Evolutionary conservation across 2,329 filamentous ascomycete genomes (phyloP), one percentile per base, ranked within the genome.

Genomic region (Daldinia sp.): DNA sequence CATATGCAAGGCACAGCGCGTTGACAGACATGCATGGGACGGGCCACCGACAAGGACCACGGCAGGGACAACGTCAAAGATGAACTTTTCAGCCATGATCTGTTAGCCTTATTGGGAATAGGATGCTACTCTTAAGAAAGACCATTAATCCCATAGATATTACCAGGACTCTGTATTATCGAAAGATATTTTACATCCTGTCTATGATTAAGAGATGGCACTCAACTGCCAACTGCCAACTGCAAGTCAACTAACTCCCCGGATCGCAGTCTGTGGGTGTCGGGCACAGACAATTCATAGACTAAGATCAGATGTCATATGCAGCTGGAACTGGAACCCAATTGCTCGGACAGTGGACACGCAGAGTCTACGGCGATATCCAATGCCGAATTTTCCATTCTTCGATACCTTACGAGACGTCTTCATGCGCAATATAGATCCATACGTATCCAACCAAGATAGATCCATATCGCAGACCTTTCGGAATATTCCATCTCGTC

Each of bases 1-100:
- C 64, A 67, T 67, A 67, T 67, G 64, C 64, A 67, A 67, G 64
- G 64, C 64, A 64, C 64, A 52, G 30, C 41, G 13, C 39, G 13
- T 57, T 57, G 57, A 57, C 32, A 48, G 51, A 37, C 64, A 64
- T 64, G 61, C 61, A 67, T 64, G 64, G 58, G 21, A 43, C 64
- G 61, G 58, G 15, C 64, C 58, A 64, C 50, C 23, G 3, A 57
- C 52, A 56, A 54, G 52, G 61, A 34, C 45, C 32, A 58, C 34
- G 43, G 55, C 51, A 34, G 17, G 32, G 30, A n/a, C 30, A 21
- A 23, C 17, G 10, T 41, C 34, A 34, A 48, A 30, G 21, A 45
- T 21, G 63, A 21, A 52, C 51, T 55, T 54, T 30, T 32, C 11
- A 21, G 19, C 49, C 39, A 48, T 66, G 63, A 63, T 59, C 30